These are phyloP conservation scores for Candida nanaspora DNA, from an alignment of 805 yeast species.

Conservation along the genomic window DNA sequence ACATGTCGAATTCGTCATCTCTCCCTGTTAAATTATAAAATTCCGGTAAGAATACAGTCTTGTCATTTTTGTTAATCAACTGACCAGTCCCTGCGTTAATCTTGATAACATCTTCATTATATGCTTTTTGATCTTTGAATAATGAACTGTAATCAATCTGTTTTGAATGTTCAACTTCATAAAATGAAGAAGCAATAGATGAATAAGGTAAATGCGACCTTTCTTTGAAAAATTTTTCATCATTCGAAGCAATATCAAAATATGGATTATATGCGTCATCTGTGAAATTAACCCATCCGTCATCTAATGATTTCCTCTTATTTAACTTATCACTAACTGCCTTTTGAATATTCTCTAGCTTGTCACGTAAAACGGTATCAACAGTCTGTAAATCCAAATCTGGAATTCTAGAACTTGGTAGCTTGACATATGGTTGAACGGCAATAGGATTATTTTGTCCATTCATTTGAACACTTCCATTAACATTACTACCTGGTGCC, in stretches of 20 bases:
- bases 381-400: conserved; percentile 86
- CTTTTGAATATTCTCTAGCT: conserved; percentile 67
- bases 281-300: conserved; percentile 75
- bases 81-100: conserved; percentile 47
- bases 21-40: conserved; percentile 33
- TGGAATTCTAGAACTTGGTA: conserved; percentile 89
- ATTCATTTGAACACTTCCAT: conserved; percentile 3
- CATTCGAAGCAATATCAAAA: conserved; percentile 58
- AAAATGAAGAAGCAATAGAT: conserved; percentile 64
- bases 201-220: conserved; percentile 70
- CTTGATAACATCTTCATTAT: conserved; percentile 18
- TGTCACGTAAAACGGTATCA: conserved; percentile 62
- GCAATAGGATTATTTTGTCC: conserved; percentile 23
- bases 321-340: conserved; percentile 83
- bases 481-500: conserved; percentile 4
- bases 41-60: conserved; percentile 29
- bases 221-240: conserved; percentile 36
- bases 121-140: conserved; percentile 38
- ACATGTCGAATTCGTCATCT: conserved; percentile 7
- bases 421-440: conserved; percentile 73
- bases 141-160: conserved; percentile 38
- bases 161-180: conserved; percentile 56
- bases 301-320: conserved; percentile 61
- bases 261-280: conserved; percentile 83
- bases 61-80: conserved; percentile 35